Conservation (phyloP, 2,329 filamentous ascomycete genomes). For the Penicillium sp. region DNA sequence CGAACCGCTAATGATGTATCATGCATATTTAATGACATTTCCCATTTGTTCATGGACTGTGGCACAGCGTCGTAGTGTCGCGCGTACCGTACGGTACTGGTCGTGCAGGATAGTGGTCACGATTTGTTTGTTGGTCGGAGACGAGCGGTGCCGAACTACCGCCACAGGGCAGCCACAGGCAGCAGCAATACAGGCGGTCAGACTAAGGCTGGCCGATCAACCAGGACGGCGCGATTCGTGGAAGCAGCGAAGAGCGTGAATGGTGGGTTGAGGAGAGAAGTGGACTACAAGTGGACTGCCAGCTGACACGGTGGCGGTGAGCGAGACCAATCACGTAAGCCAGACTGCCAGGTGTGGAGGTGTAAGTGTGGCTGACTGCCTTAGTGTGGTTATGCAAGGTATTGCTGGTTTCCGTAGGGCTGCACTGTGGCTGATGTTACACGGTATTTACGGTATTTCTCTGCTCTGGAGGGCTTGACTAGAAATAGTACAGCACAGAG, state of each 20-base stretch:
- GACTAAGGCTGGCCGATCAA: conserved; percentile 12
- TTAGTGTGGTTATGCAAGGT: conserved; percentile 16
- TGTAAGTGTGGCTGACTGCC: conserved; percentile 22
- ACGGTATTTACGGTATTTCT: conserved; percentile 1
- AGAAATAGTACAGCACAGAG: neutral
- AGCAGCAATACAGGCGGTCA: conserved; percentile 29
- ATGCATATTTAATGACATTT: conserved; percentile 11
- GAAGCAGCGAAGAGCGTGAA: conserved; percentile 3
- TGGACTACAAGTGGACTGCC: neutral
- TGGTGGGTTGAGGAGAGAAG: neutral
- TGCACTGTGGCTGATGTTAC: conserved; percentile 15
- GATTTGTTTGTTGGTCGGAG: neutral
- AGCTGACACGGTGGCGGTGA: conserved; percentile 16
- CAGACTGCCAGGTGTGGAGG: neutral
- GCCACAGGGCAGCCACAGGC: conserved; percentile 19
- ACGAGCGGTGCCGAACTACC: neutral
- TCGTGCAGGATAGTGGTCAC: neutral
- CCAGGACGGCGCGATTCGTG: conserved; percentile 3
- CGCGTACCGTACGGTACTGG: neutral
- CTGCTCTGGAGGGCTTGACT: neutral
- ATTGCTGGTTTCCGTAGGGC: conserved; percentile 18
- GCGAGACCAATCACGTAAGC: conserved; percentile 11
- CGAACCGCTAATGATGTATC: conserved; percentile 12
- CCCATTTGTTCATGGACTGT: neutral
- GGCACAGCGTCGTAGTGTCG: neutral